phyloP scores from a whole-genome alignment of 2,329 filamentous ascomycete genomes.

The Monosporascus ibericus region DNA sequence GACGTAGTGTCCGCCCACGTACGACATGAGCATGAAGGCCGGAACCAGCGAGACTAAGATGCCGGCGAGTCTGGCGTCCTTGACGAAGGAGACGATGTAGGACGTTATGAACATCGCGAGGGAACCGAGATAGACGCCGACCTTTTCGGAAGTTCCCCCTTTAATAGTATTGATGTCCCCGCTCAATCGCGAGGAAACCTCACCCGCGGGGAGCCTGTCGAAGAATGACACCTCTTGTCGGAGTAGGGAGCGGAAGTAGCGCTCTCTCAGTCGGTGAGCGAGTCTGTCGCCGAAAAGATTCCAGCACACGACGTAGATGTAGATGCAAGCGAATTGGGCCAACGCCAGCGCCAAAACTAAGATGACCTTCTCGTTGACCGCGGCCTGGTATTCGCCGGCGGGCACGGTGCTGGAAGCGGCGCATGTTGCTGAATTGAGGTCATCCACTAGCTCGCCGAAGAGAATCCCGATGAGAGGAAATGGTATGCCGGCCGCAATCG shows the following conservation, averaged over 20 bases:
- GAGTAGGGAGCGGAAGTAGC: constrained; percentile 47
- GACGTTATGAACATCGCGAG: constrained; percentile 55
- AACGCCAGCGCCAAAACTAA: constrained; percentile 54
- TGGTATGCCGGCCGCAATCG: constrained; percentile 54
- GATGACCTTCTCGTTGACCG: constrained; percentile 46
- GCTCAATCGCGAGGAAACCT: constrained; percentile 51
- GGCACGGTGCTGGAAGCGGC: constrained; percentile 22
- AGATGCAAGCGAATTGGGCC: constrained; percentile 51
- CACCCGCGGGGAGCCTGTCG: constrained; percentile 49
- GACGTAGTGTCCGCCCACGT: constrained; percentile 43
- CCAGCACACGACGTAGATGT: constrained; percentile 52
- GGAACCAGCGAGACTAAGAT: constrained; percentile 52
- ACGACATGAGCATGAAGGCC: constrained; percentile 49
- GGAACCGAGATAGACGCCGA: constrained; percentile 51
- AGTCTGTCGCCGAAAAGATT: constrained; percentile 51
- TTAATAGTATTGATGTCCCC: constrained; percentile 55
- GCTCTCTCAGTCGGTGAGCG: constrained; percentile 48
- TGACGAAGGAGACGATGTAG: constrained; percentile 56
- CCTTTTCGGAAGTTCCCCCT: constrained; percentile 56
- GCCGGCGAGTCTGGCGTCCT: constrained; percentile 49
- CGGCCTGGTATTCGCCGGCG: constrained; percentile 26
- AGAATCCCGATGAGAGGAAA: constrained; percentile 59
- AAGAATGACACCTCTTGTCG: constrained; percentile 53
- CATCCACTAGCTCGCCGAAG: constrained; percentile 58
- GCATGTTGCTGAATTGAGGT: constrained; percentile 54